Base-by-base conservation (phyloP, 2,329 filamentous ascomycete species). In the Aschersonia sp. region DNA sequence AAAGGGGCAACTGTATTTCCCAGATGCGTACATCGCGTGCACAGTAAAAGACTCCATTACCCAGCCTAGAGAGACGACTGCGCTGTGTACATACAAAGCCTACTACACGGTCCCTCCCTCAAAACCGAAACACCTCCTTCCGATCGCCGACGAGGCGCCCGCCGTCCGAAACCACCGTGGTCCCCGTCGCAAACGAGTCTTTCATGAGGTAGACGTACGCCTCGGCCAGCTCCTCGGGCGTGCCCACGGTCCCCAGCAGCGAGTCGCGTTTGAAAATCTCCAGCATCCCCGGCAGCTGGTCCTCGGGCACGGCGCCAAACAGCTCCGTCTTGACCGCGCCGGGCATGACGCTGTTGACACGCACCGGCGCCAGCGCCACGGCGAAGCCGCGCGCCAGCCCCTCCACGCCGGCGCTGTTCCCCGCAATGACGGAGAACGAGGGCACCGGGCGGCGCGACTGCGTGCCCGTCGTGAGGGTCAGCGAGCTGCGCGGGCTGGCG, bases 331-430 rank as follows among this genome's bases (percentile, higher is more conserved):
- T 58, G 0, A 75, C 66, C 30, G 32, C 32, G 6, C 44, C 44
- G 8, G 44, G 32, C 44, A 40, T 39, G 1, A 84, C 74, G 0
- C 72, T 56, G 56, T 85, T 85, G 30, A 83, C 79, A 2, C 82
- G 64, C 7, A 83, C 61, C 0, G 81, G 81, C 51, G 70, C 71
- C 48, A 86, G 56, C 54, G 84, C 80, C 32, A 83, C 55, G 2
- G 81, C 81, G 35, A 85, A 61, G 4, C 67, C 71, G 2, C 74
- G 66, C 2, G 68, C 66, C 57, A 83, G 66, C 4, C 71, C 69
- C 45, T 77, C 66, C 6, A 76, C 52, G 0, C 71, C 78, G 0
- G 72, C 69, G 0, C 68, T 70, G 46, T 70, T 73, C 2, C 63
- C 62, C 0, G 66, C 66, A 1, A 76, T 52, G 22, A 77, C 62